Percentiles rank a stretch among this genome's conserved stretches.
Evolutionary conservation across 805 yeast species (phyloP).

Genomic region (Lipomyces spencermartinsiae): DNA sequence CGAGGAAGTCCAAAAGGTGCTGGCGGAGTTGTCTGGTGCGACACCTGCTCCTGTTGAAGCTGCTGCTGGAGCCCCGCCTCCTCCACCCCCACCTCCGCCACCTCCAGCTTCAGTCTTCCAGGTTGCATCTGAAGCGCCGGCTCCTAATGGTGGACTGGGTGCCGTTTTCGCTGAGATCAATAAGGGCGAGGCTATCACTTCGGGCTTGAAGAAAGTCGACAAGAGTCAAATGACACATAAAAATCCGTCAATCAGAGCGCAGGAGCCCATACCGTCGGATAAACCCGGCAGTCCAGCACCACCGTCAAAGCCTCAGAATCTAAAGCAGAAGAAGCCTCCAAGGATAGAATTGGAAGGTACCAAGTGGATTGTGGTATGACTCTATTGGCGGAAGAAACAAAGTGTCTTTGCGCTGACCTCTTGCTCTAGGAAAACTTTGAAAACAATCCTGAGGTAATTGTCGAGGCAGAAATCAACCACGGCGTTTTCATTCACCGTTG

Average conservation of each 20-base stretch:
- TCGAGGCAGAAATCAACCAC: conserved; percentile 85
- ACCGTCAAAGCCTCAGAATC: conserved; percentile 79
- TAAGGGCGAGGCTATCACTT: conserved; percentile 82
- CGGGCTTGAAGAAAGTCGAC: conserved; percentile 89
- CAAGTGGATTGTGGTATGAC: conserved; percentile 71
- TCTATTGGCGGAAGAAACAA: not conserved
- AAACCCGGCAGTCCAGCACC: conserved; percentile 53
- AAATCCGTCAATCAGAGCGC: conserved; percentile 77
- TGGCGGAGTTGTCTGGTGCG: conserved; percentile 42
- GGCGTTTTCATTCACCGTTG: conserved; percentile 89
- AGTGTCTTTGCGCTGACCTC: not conserved
- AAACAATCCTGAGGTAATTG: conserved; percentile 64
- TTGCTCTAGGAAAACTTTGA: conserved; percentile 66
- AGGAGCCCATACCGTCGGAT: conserved; percentile 54
- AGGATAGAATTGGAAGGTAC: conserved; percentile 79
- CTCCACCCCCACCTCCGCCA: conserved; percentile 94
- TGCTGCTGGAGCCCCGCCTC: conserved; percentile 52
- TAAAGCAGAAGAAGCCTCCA: conserved; percentile 59
- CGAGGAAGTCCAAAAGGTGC: conserved; percentile 55
- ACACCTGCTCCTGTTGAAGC: conserved; percentile 49
- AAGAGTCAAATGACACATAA: conserved; percentile 93
- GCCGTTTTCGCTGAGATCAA: conserved; percentile 94
- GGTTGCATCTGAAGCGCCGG: conserved; percentile 42
- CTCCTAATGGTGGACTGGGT: conserved; percentile 61
- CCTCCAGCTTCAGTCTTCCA: conserved; percentile 77